Conservation (phyloP, 202 grass and related monocot species). For the Carex arenaria region DNA sequence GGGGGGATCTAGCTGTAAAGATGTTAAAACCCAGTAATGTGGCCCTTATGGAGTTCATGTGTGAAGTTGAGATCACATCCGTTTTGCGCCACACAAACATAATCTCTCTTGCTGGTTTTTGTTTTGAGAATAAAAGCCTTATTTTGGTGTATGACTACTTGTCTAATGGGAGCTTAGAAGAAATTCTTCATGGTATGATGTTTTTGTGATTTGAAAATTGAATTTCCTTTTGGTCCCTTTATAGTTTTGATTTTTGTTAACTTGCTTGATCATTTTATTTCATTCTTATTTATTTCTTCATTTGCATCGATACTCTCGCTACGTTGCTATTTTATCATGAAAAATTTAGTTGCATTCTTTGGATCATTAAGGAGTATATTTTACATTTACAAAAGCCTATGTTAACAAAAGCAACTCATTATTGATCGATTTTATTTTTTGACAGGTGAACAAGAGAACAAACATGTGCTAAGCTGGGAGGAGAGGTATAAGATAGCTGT, state of each 20-base stretch:
- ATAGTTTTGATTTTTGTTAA: not conserved
- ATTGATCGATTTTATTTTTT: conserved; percentile 1
- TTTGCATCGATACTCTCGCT: not conserved
- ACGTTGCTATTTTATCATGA: not conserved
- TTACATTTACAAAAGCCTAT: not conserved
- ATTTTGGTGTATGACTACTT: conserved; percentile 82
- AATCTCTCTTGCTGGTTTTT: conserved; percentile 73
- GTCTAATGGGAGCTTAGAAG: conserved; percentile 68
- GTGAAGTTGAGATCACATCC: conserved; percentile 60
- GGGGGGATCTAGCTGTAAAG: conserved; percentile 58
- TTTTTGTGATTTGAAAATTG: not conserved
- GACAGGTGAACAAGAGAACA: conserved; percentile 49
- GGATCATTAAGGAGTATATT: not conserved
- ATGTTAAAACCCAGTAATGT: conserved; percentile 69
- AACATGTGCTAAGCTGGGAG: conserved; percentile 47
- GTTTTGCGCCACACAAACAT: conserved; percentile 61
- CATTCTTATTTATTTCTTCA: not conserved
- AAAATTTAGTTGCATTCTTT: not conserved
- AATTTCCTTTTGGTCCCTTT: not conserved
- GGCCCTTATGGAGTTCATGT: conserved; percentile 74
- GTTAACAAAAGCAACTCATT: not conserved
- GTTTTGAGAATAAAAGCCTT: conserved; percentile 68
- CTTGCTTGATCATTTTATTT: not conserved
- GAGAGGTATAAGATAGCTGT: conserved; percentile 66
- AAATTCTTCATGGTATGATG: conserved; percentile 71